Evolutionary conservation across 2,329 filamentous ascomycete species (phyloP).

Genomic region (Aspergillus ustus): DNA sequence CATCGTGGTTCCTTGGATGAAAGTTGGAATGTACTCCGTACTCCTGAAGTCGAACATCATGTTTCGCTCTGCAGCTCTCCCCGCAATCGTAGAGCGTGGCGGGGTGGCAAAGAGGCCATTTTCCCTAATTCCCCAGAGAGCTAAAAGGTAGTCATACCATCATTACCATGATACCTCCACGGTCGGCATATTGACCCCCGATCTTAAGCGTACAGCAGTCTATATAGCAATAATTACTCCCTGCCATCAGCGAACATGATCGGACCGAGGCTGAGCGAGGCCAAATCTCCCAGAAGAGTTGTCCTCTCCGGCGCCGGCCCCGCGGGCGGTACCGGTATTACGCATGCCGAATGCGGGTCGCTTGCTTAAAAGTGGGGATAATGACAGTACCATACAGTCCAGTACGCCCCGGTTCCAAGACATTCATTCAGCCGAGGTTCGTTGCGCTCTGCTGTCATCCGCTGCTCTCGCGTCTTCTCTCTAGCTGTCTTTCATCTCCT

Average conservation of each 20-base stretch:
- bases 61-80: conserved; percentile 8
- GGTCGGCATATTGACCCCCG: neutral
- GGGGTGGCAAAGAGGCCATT: neutral
- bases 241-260: neutral
- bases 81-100: conserved; percentile 8
- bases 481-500: conserved; percentile 19
- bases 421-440: conserved; percentile 15
- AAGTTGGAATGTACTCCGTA: neutral
- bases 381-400: conserved; percentile 5
- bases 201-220: neutral
- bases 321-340: conserved; percentile 16
- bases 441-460: conserved; percentile 13
- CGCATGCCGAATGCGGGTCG: neutral
- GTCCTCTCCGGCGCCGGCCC: neutral
- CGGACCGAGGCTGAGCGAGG: conserved; percentile 16
- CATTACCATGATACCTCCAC: neutral
- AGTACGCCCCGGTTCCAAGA: neutral
- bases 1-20: neutral
- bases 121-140: neutral
- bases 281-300: neutral
- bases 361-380: neutral
- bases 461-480: conserved; percentile 19
- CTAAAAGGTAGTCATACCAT: neutral
- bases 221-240: neutral
- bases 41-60: neutral